Percentiles rank a stretch among this genome's conserved stretches.
Conservation (phyloP, 768 basidiomycete species). For the Candolleomyces aberdarensis region DNA sequence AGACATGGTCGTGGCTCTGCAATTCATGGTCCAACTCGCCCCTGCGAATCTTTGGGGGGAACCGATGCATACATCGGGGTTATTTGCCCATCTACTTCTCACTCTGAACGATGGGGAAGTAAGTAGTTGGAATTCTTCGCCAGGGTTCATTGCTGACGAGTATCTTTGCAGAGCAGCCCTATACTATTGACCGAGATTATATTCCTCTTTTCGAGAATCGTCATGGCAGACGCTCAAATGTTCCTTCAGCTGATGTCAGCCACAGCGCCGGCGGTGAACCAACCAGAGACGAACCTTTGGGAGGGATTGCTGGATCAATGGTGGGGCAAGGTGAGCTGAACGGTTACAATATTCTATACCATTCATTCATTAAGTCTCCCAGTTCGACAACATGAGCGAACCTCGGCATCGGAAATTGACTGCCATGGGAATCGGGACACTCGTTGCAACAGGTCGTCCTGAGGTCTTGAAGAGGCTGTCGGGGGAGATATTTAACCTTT, state of each 20-base stretch:
- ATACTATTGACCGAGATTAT: conserved; percentile 65
- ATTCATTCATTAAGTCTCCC: conserved; percentile 1
- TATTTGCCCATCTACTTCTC: conserved; percentile 63
- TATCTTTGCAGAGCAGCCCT: conserved; percentile 28
- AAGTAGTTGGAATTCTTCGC: conserved; percentile 8
- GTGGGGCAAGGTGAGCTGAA: conserved; percentile 65
- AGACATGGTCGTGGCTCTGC: conserved; percentile 57
- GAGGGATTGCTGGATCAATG: conserved; percentile 74
- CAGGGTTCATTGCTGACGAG: not conserved
- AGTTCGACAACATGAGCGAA: conserved; percentile 94
- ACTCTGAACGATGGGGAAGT: conserved; percentile 69
- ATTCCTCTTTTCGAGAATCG: conserved; percentile 71
- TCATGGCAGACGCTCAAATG: conserved; percentile 59
- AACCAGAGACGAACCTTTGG: conserved; percentile 54
- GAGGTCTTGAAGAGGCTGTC: conserved; percentile 72
- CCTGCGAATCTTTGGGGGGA: conserved; percentile 69
- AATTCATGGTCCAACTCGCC: conserved; percentile 59
- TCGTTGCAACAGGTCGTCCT: conserved; percentile 70
- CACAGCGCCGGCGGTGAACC: conserved; percentile 45
- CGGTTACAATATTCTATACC: not conserved
- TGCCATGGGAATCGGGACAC: conserved; percentile 76
- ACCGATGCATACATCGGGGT: conserved; percentile 67
- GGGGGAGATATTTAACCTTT: conserved; percentile 79
- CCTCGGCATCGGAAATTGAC: conserved; percentile 79
- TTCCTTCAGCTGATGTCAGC: conserved; percentile 72